A percentile compares a stretch with the other conserved stretches of the same genome.
phyloP scores from a whole-genome alignment of 306 rosid genomes.

The Glycyrrhiza uralensis region DNA sequence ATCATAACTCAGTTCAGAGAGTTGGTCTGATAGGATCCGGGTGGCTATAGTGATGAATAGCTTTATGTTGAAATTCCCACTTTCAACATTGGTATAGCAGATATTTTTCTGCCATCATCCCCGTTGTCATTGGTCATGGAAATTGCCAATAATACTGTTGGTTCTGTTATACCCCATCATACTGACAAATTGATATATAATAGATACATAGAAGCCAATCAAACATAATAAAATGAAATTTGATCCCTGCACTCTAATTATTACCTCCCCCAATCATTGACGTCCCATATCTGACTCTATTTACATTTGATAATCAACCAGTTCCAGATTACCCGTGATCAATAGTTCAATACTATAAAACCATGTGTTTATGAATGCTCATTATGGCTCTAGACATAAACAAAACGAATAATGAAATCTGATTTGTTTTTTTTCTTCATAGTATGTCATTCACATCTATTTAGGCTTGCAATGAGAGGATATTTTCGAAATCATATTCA shows the following conservation, averaged over 20 bases:
- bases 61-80: conserved; percentile 14
- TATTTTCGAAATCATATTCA: neutral
- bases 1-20: no score
- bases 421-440: neutral
- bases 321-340: neutral
- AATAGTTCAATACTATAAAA: neutral
- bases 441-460: neutral
- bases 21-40: neutral
- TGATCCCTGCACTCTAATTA: neutral
- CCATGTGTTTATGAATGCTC: neutral
- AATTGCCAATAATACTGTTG: neutral
- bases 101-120: neutral
- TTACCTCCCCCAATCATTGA: conserved; percentile 2
- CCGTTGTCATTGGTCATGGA: neutral
- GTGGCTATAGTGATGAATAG: neutral
- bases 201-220: no score
- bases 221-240: conserved; percentile 5
- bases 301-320: neutral
- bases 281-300: neutral
- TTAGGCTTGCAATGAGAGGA: neutral
- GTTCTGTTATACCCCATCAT: neutral
- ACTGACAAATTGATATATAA: neutral
- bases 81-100: neutral
- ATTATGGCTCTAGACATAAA: neutral
- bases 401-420: neutral